Evolutionary conservation across 768 basidiomycete species (phyloP).

Genomic region (Sporobolomyces phaffii): DNA sequence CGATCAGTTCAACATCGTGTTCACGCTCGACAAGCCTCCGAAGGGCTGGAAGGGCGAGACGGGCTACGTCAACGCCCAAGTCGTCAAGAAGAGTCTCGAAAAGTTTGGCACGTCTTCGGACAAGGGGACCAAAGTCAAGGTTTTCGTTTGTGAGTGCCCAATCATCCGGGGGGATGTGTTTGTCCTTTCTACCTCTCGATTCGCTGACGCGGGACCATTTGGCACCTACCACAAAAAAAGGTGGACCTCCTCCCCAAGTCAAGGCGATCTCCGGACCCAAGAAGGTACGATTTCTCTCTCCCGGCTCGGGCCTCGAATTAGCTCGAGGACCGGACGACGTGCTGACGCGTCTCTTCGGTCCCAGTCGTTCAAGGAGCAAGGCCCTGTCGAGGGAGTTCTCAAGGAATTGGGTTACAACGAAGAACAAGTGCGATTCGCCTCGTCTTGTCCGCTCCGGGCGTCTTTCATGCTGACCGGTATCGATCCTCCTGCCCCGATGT

Average conservation of each 20-base stretch:
- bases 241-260: slow-evolving; percentile 45
- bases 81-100: slow-evolving; percentile 61
- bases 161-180: background rate
- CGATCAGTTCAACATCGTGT: slow-evolving; percentile 66
- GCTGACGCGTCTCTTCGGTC: no score
- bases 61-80: slow-evolving; percentile 68
- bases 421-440: slow-evolving; percentile 60
- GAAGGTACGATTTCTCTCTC: slow-evolving; percentile 53
- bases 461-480: no score
- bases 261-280: slow-evolving; percentile 82
- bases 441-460: background rate
- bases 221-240: no score
- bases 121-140: slow-evolving; percentile 67
- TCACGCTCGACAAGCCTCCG: slow-evolving; percentile 72
- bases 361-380: slow-evolving; percentile 40
- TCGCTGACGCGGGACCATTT: no score
- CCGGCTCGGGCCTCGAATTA: background rate
- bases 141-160: slow-evolving; percentile 66
- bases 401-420: slow-evolving; percentile 78
- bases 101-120: slow-evolving; percentile 11
- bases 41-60: slow-evolving; percentile 61
- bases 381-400: slow-evolving; percentile 48
- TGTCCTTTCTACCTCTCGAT: background rate
- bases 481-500: no score
- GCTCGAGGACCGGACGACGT: background rate